These are phyloP conservation scores for Zizania latifolia DNA, from an alignment of 176 grass and related monocot genomes.

Conservation along the genomic window DNA sequence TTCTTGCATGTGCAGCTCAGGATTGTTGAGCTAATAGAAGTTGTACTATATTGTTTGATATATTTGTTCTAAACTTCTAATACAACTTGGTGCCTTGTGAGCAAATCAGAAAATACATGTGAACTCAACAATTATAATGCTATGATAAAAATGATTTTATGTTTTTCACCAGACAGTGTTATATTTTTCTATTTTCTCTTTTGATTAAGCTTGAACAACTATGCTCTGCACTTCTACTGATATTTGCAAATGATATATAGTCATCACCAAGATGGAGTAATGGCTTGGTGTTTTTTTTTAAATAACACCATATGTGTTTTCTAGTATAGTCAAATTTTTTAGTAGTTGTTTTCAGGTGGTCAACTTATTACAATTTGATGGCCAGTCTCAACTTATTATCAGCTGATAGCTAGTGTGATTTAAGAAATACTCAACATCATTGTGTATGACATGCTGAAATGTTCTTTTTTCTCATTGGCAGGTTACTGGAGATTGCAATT, in stretches of 20 bases:
- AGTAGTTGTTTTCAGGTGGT: conserved; percentile 8
- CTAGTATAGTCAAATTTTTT: background rate
- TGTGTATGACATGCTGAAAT: background rate
- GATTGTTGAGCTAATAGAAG: background rate
- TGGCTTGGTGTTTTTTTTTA: background rate
- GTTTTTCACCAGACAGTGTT: background rate
- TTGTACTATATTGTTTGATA: background rate
- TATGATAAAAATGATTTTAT: background rate
- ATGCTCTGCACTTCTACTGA: background rate
- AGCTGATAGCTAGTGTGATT: background rate
- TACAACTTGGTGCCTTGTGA: background rate
- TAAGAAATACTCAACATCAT: background rate
- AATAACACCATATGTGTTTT: background rate
- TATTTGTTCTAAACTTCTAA: background rate
- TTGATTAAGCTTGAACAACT: background rate
- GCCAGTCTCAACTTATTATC: background rate
- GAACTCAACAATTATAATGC: background rate
- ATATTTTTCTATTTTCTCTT: background rate
- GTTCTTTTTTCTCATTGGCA: conserved; percentile 3
- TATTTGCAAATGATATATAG: background rate
- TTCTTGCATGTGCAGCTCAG: conserved; percentile 25
- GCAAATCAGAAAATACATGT: background rate
- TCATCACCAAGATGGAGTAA: background rate
- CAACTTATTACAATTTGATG: background rate
- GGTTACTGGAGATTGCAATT: background rate